Conservation (phyloP, 805 yeast genomes). For the Metschnikowia anglica region DNA sequence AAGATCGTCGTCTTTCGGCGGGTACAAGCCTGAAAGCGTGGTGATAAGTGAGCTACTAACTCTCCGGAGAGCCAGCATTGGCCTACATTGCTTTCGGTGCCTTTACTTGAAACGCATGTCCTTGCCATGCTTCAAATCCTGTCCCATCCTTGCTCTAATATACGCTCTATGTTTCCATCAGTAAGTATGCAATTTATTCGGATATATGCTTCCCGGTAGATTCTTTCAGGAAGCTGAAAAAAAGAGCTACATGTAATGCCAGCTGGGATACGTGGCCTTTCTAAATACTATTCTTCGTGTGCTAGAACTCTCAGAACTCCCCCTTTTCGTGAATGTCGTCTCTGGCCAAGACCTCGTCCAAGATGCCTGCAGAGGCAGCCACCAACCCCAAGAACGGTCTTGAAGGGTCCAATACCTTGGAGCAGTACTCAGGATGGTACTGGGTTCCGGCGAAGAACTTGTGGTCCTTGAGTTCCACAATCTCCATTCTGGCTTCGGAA, state of each 20-base stretch:
- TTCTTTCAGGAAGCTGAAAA: background rate
- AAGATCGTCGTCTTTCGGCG: no score
- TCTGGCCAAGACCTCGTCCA: constrained; percentile 59
- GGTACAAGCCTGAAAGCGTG: no score
- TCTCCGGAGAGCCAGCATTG: no score
- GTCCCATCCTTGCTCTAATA: no score
- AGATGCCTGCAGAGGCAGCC: constrained; percentile 87
- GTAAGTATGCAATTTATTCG: constrained; percentile 1
- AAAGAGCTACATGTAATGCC: background rate
- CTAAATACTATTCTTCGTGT: no score
- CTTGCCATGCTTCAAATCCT: no score
- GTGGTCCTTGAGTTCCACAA: constrained; percentile 80
- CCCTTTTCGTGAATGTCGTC: constrained; percentile 45
- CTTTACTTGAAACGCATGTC: no score
- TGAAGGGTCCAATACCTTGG: constrained; percentile 95
- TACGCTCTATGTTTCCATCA: no score
- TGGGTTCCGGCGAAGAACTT: constrained; percentile 94
- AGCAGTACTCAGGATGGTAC: constrained; percentile 96
- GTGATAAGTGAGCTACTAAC: no score
- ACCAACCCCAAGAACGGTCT: constrained; percentile 94
- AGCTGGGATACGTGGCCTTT: background rate
- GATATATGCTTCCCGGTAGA: background rate
- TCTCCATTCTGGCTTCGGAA: constrained; percentile 87
- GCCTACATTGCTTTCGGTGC: no score
- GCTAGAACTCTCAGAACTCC: constrained; percentile 33